A percentile compares a stretch with the other conserved stretches of the same genome.
These are phyloP conservation scores for Ogataea haglerorum DNA, from an alignment of 805 yeast genomes.

Conservation along the genomic window DNA sequence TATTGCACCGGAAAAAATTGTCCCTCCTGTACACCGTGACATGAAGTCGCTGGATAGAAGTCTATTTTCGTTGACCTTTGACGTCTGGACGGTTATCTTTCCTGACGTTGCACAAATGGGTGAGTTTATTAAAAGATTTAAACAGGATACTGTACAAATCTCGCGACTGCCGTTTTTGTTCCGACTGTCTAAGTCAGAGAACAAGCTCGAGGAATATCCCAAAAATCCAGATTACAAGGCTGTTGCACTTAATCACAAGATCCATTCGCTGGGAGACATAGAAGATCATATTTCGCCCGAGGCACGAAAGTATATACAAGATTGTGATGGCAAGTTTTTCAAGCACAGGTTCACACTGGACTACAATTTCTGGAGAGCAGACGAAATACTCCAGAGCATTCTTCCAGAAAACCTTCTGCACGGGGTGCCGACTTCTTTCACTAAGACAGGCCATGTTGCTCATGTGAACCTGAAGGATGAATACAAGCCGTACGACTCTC, in stretches of 20 bases:
- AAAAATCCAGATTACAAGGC: conserved; percentile 40
- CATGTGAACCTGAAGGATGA: conserved; percentile 84
- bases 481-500: conserved; percentile 71
- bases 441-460: conserved; percentile 93
- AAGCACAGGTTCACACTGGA: conserved; percentile 57
- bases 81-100: conserved; percentile 64
- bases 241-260: conserved; percentile 56
- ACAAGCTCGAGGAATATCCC: background rate
- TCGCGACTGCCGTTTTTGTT: conserved; percentile 71
- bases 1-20: conserved; percentile 10
- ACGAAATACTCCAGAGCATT: conserved; percentile 75
- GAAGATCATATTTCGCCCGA: conserved; percentile 36
- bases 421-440: conserved; percentile 86
- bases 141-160: conserved; percentile 61
- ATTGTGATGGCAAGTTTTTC: conserved; percentile 43
- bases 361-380: conserved; percentile 85
- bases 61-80: conserved; percentile 55
- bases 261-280: conserved; percentile 39
- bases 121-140: conserved; percentile 54
- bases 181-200: conserved; percentile 15
- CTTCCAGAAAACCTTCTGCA: conserved; percentile 67
- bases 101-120: conserved; percentile 65
- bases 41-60: conserved; percentile 66
- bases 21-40: conserved; percentile 66
- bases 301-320: conserved; percentile 45